Base-by-base conservation (phyloP, 306 rosid genomes). In the Quercus glauca region DNA sequence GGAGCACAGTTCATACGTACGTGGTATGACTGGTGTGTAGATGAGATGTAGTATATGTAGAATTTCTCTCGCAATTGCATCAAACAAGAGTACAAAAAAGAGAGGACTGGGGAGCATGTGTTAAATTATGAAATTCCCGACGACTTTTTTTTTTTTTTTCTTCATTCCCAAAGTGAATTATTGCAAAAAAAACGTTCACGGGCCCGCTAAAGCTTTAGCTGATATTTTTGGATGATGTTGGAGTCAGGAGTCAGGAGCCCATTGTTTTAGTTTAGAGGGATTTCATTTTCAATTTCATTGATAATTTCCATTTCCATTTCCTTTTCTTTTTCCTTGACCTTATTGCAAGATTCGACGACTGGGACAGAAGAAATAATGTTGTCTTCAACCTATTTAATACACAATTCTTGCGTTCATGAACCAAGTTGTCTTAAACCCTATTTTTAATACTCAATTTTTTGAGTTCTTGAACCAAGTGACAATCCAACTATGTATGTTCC, bases 121-220 rank as follows among this genome's bases (percentile, higher is more conserved):
- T 25, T 73, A 73, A 67, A 79, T 69, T 12, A 76, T 76, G 55
- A 71, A 67, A 53, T 76, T 67, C 63, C 29, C 73, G 21, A 59
- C 56, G 71, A 53, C 26, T 79, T 28, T 20, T 18, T 67, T 12
- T 67, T 35, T 6, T 6, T 79, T 21, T 26, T 20, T 70, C 49
- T 19, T 60, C 58, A 83, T 75, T 71, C 71, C 76, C 74, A 21
- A 78, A 55, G 77, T 80, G 80, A 78, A 85, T 85, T 85, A 85
- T 80, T 80, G 85, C 11, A 55, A 64, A 76, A 75, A 85, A 85
- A 82, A 83, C 73, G 20, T 31, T 82, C 76, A 65, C 49, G 76
- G 82, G 73, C 73, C 78, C 77, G n/a, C 78, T 6, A 23, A 55
- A 41, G 51, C 64, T 57, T 56, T 15, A 23, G 25, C 15, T n/a